A percentile compares a stretch with the other conserved stretches of the same genome.
These are phyloP conservation scores for Rhizopogon vinicolor DNA, from an alignment of 768 basidiomycete species.

Conservation along the genomic window DNA sequence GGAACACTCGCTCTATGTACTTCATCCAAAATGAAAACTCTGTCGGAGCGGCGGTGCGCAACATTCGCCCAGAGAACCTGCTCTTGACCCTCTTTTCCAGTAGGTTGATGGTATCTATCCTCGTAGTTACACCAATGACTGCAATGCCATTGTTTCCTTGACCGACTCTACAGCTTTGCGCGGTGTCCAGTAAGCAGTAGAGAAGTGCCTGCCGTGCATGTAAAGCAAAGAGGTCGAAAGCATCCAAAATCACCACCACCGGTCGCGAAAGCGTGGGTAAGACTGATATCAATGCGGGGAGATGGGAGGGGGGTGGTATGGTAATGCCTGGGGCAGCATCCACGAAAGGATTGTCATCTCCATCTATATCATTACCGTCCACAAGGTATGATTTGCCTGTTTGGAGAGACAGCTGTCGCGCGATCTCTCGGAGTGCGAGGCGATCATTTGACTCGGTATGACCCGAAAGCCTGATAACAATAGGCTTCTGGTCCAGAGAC, in stretches of 20 bases:
- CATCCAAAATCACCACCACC: constrained; percentile 80
- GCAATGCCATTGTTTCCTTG: constrained; percentile 64
- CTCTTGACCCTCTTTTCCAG: constrained; percentile 98
- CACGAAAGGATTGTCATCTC: constrained; percentile 43
- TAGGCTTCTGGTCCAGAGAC: constrained; percentile 44
- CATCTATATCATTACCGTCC: constrained; percentile 29
- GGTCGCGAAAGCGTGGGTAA: constrained; percentile 79
- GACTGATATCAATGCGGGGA: constrained; percentile 69
- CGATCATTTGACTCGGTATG: constrained; percentile 83
- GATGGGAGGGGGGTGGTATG: constrained; percentile 63
- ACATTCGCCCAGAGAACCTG: constrained; percentile 89
- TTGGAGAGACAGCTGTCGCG: constrained; percentile 74
- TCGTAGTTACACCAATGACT: constrained; percentile 81
- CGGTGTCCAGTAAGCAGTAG: constrained; percentile 94
- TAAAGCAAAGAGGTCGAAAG: constrained; percentile 89
- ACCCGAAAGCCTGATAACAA: constrained; percentile 81
- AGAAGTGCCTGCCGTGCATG: constrained; percentile 91
- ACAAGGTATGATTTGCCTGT: constrained; percentile 57
- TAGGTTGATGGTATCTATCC: constrained; percentile 82
- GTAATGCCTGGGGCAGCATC: constrained; percentile 31
- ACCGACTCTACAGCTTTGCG: constrained; percentile 73
- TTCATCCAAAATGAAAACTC: constrained; percentile 45
- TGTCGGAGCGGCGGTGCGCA: constrained; percentile 65
- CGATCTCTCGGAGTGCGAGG: constrained; percentile 89
- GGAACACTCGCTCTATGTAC: constrained; percentile 45